Conservation (phyloP, 2,329 filamentous ascomycete species). For the Harringtonia aguacate region DNA sequence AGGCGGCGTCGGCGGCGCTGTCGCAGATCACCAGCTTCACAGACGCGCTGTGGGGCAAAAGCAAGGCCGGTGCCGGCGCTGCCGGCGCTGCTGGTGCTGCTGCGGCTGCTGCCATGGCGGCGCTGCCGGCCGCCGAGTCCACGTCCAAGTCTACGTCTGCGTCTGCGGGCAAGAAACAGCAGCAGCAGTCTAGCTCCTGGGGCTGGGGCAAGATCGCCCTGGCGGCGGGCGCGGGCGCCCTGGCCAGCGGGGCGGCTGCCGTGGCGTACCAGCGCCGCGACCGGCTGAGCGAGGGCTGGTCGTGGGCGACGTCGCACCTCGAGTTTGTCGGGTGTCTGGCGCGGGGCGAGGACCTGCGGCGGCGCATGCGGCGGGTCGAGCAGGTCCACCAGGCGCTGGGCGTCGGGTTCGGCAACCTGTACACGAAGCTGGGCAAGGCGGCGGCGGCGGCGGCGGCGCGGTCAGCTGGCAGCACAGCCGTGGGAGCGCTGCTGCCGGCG, state of each 20-base stretch:
- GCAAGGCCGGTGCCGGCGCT: constrained; percentile 12
- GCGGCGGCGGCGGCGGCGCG: background rate
- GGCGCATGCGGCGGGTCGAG: constrained; percentile 60
- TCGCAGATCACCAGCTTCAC: constrained; percentile 54
- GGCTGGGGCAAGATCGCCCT: constrained; percentile 81
- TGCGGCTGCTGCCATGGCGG: background rate
- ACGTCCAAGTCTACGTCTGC: background rate
- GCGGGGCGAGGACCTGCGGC: constrained; percentile 69
- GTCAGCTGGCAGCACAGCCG: background rate
- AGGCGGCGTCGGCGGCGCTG: constrained; percentile 59
- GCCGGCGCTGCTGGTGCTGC: background rate
- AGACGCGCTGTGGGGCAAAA: constrained; percentile 53
- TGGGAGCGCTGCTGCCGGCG: constrained; percentile 41
- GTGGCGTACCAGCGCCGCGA: constrained; percentile 81
- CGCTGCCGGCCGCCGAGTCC: background rate
- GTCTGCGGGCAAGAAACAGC: no score
- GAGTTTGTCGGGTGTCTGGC: constrained; percentile 88
- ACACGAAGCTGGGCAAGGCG: constrained; percentile 68
- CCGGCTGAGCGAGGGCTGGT: constrained; percentile 62
- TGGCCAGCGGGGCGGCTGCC: constrained; percentile 46
- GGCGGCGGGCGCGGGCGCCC: constrained; percentile 70
- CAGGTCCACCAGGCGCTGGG: constrained; percentile 51
- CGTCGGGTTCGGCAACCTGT: constrained; percentile 77
- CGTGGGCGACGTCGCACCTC: constrained; percentile 81
- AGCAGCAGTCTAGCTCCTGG: no score